Evolutionary conservation across 2,329 filamentous ascomycete species (phyloP).

Genomic region (Claviceps spartinae): DNA sequence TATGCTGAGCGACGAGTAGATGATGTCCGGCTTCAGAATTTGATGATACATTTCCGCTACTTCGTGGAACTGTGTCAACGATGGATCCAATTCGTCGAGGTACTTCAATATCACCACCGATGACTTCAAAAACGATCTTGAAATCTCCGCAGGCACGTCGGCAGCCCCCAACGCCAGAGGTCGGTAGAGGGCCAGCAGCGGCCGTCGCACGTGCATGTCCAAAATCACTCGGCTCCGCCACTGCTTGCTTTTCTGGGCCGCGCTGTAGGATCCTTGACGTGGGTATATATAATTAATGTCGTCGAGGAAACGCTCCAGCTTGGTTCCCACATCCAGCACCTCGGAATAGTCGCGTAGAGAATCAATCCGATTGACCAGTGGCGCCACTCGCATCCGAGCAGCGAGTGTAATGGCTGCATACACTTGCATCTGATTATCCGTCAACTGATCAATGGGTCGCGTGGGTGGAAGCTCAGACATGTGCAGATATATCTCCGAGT

Average conservation of each 20-base stretch:
- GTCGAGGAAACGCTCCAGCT: slow-evolving; percentile 39
- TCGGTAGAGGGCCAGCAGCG: slow-evolving; percentile 38
- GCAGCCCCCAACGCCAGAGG: slow-evolving; percentile 39
- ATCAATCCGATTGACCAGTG: slow-evolving; percentile 38
- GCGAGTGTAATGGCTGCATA: slow-evolving; percentile 38
- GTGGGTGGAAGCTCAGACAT: slow-evolving; percentile 35
- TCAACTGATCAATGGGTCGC: slow-evolving; percentile 37
- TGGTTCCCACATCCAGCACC: slow-evolving; percentile 38
- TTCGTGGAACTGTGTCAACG: slow-evolving; percentile 30
- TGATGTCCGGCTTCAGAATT: slow-evolving; percentile 38
- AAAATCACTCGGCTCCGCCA: slow-evolving; percentile 38
- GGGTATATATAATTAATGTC: slow-evolving; percentile 41
- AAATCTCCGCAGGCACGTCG: slow-evolving; percentile 37
- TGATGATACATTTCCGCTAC: slow-evolving; percentile 39
- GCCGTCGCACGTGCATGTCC: slow-evolving; percentile 40
- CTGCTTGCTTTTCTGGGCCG: slow-evolving; percentile 32
- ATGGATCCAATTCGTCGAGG: slow-evolving; percentile 38
- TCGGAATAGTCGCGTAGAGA: slow-evolving; percentile 38
- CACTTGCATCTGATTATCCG: slow-evolving; percentile 39
- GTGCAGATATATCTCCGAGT: slow-evolving; percentile 32
- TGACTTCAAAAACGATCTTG: slow-evolving; percentile 37
- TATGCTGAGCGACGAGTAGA: slow-evolving; percentile 40
- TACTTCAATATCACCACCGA: slow-evolving; percentile 43
- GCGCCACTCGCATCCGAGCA: slow-evolving; percentile 34
- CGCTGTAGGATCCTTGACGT: slow-evolving; percentile 27